Base-by-base conservation (phyloP, 306 rosid species). In the Cicer arietinum region DNA sequence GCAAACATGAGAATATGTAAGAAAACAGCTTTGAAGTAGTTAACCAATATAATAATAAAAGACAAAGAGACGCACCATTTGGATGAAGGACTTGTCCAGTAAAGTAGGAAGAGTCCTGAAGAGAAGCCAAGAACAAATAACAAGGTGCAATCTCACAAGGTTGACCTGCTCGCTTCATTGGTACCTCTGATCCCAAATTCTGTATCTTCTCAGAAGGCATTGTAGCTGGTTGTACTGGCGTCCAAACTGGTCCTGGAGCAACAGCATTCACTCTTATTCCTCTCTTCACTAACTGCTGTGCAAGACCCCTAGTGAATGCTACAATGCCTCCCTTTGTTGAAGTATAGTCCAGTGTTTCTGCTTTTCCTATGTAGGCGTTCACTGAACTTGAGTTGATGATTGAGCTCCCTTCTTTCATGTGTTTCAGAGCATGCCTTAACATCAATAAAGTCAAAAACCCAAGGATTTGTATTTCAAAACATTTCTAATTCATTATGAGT, bases 241-340 rank as follows among this genome's bases (percentile, higher is more conserved):
- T 88, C 92, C 90, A 88, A 8, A 86, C 86, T 0, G 90, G 89
- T 1, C 92, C 89, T 0, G 93, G 90, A 6, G 90, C 93, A 78
- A 89, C 93, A 1, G 76, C 90, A 30, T 89, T 89, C 7, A 89
- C 93, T 18, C 93, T 77, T 39, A 89, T 89, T 20, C 90, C 90
- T 70, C 18, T 89, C 13, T 8, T 56, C 9, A 10, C 86, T 13
- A 89, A 72, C 76, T 84, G 83, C 61, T 63, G 82, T 2, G 92
- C 77, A 9, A 89, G 85, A 2, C 68, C 86, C 74, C 87, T 74
- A 0, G 93, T 86, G 79, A 85, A 81, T 0, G 85, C 86, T 42
- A 89, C 84, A 44, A 89, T 89, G 7, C 85, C 90, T 62, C 89
- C 93, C 57, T 89, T 89, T 0, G 88, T 85, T 0, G 90, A 77